Conservation (phyloP, 2,329 filamentous ascomycete genomes). For the Alternaria tenuissima region DNA sequence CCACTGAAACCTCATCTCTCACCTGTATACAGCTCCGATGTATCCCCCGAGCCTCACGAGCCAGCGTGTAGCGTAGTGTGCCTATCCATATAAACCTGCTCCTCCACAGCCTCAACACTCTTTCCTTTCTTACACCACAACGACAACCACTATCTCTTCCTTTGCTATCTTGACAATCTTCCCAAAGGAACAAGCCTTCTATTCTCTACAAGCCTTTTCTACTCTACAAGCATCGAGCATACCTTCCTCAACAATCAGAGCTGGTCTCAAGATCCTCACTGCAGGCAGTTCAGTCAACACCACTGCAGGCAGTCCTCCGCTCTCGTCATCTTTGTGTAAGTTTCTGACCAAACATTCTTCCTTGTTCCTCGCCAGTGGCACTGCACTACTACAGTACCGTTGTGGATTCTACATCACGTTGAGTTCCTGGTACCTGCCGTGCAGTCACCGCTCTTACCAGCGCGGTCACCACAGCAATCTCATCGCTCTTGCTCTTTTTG, state of each 20-base stretch:
- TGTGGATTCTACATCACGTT: constrained; percentile 14
- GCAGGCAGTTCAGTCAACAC: constrained; percentile 26
- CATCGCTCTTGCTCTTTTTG: constrained; percentile 20
- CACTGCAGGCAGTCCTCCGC: constrained; percentile 26
- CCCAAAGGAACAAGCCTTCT: constrained; percentile 8
- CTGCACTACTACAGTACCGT: background rate
- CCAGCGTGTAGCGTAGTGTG: background rate
- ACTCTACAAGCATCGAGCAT: constrained; percentile 5
- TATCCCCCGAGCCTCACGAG: background rate
- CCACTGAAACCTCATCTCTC: constrained; percentile 10
- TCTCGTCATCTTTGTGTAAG: constrained; percentile 27
- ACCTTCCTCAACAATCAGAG: constrained; percentile 17
- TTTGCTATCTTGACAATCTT: constrained; percentile 5
- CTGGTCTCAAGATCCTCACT: constrained; percentile 22
- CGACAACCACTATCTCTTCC: constrained; percentile 7
- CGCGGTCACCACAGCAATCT: constrained; percentile 21
- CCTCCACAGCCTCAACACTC: constrained; percentile 11
- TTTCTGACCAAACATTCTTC: background rate
- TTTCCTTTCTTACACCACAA: constrained; percentile 29
- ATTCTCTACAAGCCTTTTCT: background rate
- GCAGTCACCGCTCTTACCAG: constrained; percentile 10
- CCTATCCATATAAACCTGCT: constrained; percentile 25
- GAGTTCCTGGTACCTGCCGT: constrained; percentile 8
- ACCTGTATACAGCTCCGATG: constrained; percentile 8
- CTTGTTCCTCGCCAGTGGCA: constrained; percentile 3